Conservation (phyloP, 768 basidiomycete species). For the Lentinula sp. region DNA sequence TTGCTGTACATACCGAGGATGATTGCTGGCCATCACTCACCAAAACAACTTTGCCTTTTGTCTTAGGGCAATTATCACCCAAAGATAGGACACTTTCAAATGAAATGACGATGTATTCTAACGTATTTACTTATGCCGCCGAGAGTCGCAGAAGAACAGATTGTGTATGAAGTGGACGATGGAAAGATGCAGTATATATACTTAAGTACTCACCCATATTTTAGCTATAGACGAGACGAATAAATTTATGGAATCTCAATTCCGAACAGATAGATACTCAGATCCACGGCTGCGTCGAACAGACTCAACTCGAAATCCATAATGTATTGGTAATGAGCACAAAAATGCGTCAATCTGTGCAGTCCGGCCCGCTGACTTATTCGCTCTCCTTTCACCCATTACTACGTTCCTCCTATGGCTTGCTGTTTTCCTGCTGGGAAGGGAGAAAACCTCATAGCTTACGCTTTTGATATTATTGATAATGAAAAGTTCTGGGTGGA, state of each 20-base stretch:
- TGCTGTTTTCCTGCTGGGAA: too few relatives aligned
- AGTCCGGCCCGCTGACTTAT: too few relatives aligned
- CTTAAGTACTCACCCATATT: neutral
- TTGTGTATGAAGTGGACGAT: neutral
- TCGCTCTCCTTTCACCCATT: too few relatives aligned
- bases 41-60: neutral
- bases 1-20: conserved; percentile 79
- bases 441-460: too few relatives aligned
- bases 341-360: too few relatives aligned
- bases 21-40: conserved; percentile 9
- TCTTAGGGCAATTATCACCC: neutral
- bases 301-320: too few relatives aligned
- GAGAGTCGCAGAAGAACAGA: neutral
- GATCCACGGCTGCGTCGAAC: too few relatives aligned
- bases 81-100: neutral
- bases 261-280: too few relatives aligned
- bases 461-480: neutral
- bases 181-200: neutral
- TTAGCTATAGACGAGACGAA: neutral
- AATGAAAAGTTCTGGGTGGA: too few relatives aligned
- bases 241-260: neutral
- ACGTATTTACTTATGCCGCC: neutral
- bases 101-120: neutral
- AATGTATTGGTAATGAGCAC: too few relatives aligned
- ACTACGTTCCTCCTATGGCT: conserved; percentile 50